phyloP scores from a whole-genome alignment of 2,329 filamentous ascomycete genomes.

The Cercospora sesami region DNA sequence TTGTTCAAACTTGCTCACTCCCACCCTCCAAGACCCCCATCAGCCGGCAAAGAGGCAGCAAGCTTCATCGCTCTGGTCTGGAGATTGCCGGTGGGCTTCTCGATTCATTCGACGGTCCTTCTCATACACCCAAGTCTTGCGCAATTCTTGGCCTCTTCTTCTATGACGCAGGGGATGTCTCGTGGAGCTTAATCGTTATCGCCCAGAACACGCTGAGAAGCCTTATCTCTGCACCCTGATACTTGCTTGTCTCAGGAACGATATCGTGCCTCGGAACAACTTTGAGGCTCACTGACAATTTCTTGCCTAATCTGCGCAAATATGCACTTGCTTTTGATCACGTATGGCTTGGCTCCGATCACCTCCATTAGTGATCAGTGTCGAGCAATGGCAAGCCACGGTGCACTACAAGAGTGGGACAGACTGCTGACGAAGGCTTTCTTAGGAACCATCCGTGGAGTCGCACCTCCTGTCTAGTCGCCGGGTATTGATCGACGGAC shows the following conservation, averaged over 20 bases:
- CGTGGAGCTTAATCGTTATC: conserved; percentile 15
- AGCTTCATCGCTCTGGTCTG: no score
- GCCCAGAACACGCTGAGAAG: conserved; percentile 12
- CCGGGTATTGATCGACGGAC: neutral
- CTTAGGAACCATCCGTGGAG: neutral
- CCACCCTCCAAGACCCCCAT: neutral
- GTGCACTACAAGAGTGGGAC: neutral
- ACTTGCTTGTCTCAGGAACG: neutral
- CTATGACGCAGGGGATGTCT: neutral
- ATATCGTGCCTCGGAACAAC: neutral
- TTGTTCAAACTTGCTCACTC: conserved; percentile 4
- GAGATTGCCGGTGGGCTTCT: neutral
- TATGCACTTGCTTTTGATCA: neutral
- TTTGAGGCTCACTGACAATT: conserved; percentile 2
- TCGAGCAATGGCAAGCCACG: neutral
- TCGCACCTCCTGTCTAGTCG: neutral
- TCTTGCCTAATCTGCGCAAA: neutral
- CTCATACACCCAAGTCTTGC: conserved; percentile 11
- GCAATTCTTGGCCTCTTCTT: conserved; percentile 19
- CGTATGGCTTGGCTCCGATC: neutral
- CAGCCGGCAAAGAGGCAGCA: neutral
- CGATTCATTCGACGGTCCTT: conserved; percentile 10
- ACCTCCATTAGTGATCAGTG: neutral
- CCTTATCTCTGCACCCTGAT: conserved; percentile 14
- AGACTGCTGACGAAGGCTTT: neutral